Evolutionary conservation across 2,329 filamentous ascomycete species (phyloP).

Genomic region (Teratosphaeria epicoccoides): DNA sequence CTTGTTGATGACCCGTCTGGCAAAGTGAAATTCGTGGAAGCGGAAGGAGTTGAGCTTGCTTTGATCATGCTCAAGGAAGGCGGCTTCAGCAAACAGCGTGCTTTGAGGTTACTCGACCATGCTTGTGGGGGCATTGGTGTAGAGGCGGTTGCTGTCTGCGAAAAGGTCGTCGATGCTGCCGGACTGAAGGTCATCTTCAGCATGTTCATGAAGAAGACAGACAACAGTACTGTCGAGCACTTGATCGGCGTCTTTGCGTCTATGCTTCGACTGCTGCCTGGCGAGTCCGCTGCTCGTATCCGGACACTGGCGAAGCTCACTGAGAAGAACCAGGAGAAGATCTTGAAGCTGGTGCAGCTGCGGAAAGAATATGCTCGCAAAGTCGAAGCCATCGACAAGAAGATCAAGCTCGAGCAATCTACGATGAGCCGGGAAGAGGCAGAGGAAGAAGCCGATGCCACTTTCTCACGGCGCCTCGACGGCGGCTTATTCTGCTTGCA

Average conservation of each 20-base stretch:
- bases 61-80: conserved; percentile 79
- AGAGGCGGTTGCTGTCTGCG: conserved; percentile 52
- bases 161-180: conserved; percentile 67
- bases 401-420: conserved; percentile 50
- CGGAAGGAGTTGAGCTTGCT: conserved; percentile 82
- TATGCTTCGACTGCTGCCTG: conserved; percentile 68
- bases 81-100: conserved; percentile 64
- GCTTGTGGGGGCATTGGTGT: conserved; percentile 50
- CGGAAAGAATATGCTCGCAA: conserved; percentile 56
- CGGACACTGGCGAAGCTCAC: conserved; percentile 86
- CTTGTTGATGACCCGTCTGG: conserved; percentile 64
- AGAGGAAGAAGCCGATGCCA: conserved; percentile 56
- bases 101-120: conserved; percentile 76
- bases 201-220: conserved; percentile 74
- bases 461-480: conserved; percentile 65
- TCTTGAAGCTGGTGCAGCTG: conserved; percentile 58
- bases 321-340: conserved; percentile 87
- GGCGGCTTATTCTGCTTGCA: conserved; percentile 77
- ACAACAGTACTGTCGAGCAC: conserved; percentile 60
- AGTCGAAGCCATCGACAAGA: conserved; percentile 51
- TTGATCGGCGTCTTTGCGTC: conserved; percentile 75
- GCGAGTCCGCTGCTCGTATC: conserved; percentile 66
- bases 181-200: conserved; percentile 79
- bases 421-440: conserved; percentile 47
- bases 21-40: conserved; percentile 73